Evolutionary conservation across 2,329 filamentous ascomycete genomes (phyloP).

Genomic region (Cucurbitaria berberidis): DNA sequence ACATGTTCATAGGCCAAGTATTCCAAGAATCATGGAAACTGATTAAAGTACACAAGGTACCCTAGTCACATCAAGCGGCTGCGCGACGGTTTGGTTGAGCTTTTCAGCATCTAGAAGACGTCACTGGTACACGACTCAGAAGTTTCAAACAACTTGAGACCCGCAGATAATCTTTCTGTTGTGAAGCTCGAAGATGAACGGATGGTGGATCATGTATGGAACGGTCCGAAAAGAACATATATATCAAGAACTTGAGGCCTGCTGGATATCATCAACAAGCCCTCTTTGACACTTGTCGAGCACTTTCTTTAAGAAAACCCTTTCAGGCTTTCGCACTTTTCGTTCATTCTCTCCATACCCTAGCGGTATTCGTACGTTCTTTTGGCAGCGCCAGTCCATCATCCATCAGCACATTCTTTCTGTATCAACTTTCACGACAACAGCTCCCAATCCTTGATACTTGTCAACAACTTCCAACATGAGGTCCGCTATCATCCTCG

Average conservation of each 20-base stretch:
- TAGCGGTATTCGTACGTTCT: constrained; percentile 18
- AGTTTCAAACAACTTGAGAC: constrained; percentile 17
- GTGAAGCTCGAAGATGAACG: constrained; percentile 16
- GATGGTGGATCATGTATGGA: constrained; percentile 11
- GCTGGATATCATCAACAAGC: constrained; percentile 12
- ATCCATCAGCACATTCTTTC: not conserved
- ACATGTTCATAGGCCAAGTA: constrained; percentile 1
- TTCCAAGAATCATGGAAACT: constrained; percentile 8
- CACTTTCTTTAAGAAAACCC: constrained; percentile 9
- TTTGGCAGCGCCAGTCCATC: constrained; percentile 20
- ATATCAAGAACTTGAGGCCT: not conserved
- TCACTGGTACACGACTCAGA: constrained; percentile 4
- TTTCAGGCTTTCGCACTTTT: constrained; percentile 10
- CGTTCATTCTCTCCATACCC: constrained; percentile 15
- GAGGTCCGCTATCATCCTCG: constrained; percentile 29
- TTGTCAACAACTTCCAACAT: constrained; percentile 16
- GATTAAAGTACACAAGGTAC: constrained; percentile 6
- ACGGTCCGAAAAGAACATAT: constrained; percentile 14
- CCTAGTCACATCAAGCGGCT: constrained; percentile 6
- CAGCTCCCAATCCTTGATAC: not conserved
- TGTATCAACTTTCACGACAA: not conserved
- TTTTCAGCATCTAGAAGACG: constrained; percentile 10
- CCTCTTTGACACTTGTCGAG: constrained; percentile 15
- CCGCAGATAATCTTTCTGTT: constrained; percentile 4
- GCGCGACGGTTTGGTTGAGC: constrained; percentile 13